These are phyloP conservation scores for Geosmithia morbida DNA, from an alignment of 2,329 filamentous ascomycete species.

Conservation along the genomic window DNA sequence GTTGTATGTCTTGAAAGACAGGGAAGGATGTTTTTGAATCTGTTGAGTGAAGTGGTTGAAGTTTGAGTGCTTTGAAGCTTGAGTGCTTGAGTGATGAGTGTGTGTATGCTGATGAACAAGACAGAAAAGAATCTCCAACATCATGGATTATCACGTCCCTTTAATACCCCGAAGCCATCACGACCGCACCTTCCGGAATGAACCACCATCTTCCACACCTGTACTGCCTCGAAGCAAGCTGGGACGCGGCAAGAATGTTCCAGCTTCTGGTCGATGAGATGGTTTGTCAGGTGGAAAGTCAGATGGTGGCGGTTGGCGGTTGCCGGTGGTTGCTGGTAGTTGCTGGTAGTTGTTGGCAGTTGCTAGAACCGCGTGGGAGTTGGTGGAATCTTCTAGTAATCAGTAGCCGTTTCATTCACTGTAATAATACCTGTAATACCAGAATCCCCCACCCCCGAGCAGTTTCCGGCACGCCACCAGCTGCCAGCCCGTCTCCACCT, in stretches of 20 bases:
- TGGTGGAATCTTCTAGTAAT: conserved; percentile 11
- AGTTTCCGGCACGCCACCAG: no score
- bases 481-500: no score
- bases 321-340: no score
- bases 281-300: no score
- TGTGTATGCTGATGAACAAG: neutral
- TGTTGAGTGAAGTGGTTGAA: conserved; percentile 7
- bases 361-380: conserved; percentile 3
- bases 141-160: neutral
- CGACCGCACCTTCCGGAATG: neutral
- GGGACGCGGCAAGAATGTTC: conserved; percentile 1
- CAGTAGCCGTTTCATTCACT: no score
- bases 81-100: neutral
- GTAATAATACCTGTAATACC: no score
- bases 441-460: no score
- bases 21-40: conserved; percentile 5
- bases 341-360: no score
- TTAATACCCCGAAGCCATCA: neutral
- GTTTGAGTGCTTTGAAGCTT: conserved; percentile 12
- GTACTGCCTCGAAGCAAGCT: neutral
- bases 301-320: no score
- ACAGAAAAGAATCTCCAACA: neutral
- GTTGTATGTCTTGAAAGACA: conserved; percentile 5
- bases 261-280: no score
- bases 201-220: neutral